Base-by-base conservation (phyloP, 148 eudicot genomes). In the Rhododendron simsii region DNA sequence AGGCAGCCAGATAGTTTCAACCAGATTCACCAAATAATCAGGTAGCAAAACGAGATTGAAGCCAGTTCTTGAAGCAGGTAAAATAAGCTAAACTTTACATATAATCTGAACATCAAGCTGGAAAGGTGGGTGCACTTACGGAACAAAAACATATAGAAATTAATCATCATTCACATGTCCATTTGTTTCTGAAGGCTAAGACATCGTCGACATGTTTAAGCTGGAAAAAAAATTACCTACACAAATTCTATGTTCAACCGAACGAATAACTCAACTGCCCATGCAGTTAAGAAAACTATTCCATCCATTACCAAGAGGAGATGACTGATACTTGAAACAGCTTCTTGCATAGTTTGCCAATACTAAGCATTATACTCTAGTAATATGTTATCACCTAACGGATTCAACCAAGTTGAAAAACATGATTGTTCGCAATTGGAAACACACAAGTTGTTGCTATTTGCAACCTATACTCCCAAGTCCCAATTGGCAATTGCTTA, bases 1-100 rank as follows among this genome's bases (percentile, higher is more conserved):
- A 59, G 7, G 21, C n/a, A 67, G 57, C 81, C 55, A n/a, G 53
- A 23, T 10, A 23, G 45, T 37, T 76, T 41, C 6, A 77, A 39
- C 47, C 37, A 73, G 50, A 47, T 44, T 44, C 77, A 83, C 41
- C 23, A 16, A 63, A 41, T 65, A 63, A 63, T 44, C 85, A 61
- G 35, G 63, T 39, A n/a, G 74, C 37, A 41, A 81, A 82, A 48
- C 45, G n/a, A 30, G 61, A 75, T 84, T 20, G 41, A 82, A 82
- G 57, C n/a, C 78, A 67, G 85, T 83, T 41, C 78, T 26, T 15
- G 78, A 45, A 44, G 84, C 18, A 55, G 73, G 48, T 35, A 59
- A 57, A 21, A 37, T 41, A 35, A 20, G 77, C 55, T 30, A 41
- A 18, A 71, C 53, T 82, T 83, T 20, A 48, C 63, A 69, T 69